Conservation (phyloP, 176 grass and related monocot species). For the Poa pratensis region DNA sequence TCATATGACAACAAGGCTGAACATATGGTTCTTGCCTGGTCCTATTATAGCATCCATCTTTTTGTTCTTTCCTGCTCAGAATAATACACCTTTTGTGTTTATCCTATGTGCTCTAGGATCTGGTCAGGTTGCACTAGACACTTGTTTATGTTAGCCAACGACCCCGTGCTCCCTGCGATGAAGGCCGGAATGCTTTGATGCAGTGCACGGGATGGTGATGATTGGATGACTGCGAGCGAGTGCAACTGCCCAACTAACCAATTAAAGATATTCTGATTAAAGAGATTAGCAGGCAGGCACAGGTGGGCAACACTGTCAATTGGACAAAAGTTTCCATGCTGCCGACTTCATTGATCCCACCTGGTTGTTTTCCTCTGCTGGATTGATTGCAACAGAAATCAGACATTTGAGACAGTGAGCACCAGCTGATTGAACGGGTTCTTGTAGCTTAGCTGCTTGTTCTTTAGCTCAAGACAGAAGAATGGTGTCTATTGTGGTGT, state of each 20-base stretch:
- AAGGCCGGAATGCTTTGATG: constrained; percentile 9
- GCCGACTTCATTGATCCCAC: constrained; percentile 33
- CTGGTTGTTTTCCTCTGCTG: constrained; percentile 26
- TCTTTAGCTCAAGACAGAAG: constrained; percentile 11
- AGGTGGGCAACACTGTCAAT: not conserved
- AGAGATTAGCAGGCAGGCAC: not conserved
- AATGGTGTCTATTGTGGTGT: no score
- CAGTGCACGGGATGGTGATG: constrained; percentile 20
- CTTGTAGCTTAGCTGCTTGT: constrained; percentile 36
- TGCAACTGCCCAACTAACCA: constrained; percentile 20
- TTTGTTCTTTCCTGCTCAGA: constrained; percentile 6
- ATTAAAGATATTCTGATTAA: not conserved
- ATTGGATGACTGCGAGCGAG: constrained; percentile 42
- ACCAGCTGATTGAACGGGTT: not conserved
- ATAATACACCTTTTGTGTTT: not conserved
- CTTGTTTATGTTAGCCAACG: constrained; percentile 29
- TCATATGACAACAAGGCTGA: not conserved
- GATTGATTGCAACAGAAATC: constrained; percentile 25
- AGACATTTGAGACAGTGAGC: not conserved
- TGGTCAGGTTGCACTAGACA: constrained; percentile 13
- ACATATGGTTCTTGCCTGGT: constrained; percentile 31
- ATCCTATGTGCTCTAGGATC: not conserved
- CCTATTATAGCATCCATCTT: constrained; percentile 2
- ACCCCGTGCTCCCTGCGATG: constrained; percentile 5
- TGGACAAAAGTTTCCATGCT: constrained; percentile 2